phyloP scores from a whole-genome alignment of 2,329 filamentous ascomycete genomes.

The Davidsoniella virescens region DNA sequence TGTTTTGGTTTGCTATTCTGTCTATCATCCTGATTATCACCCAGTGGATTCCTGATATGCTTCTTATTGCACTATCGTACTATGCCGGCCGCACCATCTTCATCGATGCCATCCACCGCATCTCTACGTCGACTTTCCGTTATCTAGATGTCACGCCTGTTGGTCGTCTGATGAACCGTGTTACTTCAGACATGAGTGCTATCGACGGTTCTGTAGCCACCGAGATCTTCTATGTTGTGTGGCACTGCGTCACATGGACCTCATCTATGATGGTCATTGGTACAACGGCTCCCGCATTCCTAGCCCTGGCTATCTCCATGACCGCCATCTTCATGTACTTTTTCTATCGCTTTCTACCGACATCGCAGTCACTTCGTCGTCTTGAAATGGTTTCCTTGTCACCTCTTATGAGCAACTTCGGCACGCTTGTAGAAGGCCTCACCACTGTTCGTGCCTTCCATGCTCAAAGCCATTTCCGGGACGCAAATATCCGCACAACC shows the following conservation, averaged over 20 bases:
- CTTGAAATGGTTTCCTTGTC: slow-evolving; percentile 82
- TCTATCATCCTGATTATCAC: slow-evolving; percentile 42
- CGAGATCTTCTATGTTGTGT: slow-evolving; percentile 56
- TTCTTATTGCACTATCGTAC: slow-evolving; percentile 65
- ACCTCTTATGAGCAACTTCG: slow-evolving; percentile 84
- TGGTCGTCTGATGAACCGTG: slow-evolving; percentile 77
- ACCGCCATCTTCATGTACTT: slow-evolving; percentile 54
- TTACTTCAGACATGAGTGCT: slow-evolving; percentile 80
- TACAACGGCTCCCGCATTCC: slow-evolving; percentile 59
- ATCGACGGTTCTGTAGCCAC: slow-evolving; percentile 72
- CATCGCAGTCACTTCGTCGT: slow-evolving; percentile 66
- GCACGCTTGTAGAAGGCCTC: slow-evolving; percentile 68
- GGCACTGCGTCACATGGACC: slow-evolving; percentile 52
- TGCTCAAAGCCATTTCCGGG: slow-evolving; percentile 64
- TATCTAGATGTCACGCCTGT: slow-evolving; percentile 87
- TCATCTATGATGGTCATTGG: slow-evolving; percentile 65
- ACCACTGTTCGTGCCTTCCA: slow-evolving; percentile 75
- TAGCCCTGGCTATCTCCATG: slow-evolving; percentile 53
- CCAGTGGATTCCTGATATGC: slow-evolving; percentile 44
- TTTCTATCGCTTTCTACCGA: slow-evolving; percentile 63
- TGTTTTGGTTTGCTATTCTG: slow-evolving; percentile 53
- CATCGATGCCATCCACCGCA: slow-evolving; percentile 50
- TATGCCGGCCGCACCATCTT: slow-evolving; percentile 64
- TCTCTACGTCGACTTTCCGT: slow-evolving; percentile 68
- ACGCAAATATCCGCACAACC: slow-evolving; percentile 61